Evolutionary conservation across 768 basidiomycete genomes (phyloP).

Genomic region (Strobilomyces confusus): DNA sequence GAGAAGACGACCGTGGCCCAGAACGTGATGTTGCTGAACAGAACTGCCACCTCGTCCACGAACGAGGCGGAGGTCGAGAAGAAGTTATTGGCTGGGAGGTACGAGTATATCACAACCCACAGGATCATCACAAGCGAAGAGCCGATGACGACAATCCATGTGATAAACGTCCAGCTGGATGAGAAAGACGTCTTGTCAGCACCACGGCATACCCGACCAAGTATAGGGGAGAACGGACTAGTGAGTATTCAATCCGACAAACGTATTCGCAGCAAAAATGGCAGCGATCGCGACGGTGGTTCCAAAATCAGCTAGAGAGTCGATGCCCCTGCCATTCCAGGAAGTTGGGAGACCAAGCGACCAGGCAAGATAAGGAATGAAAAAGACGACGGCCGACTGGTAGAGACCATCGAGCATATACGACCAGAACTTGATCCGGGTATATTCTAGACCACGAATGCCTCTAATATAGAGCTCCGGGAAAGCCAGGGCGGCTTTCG

Average conservation of each 20-base stretch:
- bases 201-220: neutral
- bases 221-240: constrained; percentile 64
- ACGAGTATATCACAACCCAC: constrained; percentile 90
- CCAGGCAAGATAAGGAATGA: constrained; percentile 79
- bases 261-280: constrained; percentile 84
- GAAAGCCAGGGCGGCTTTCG: constrained; percentile 84
- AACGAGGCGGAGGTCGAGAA: constrained; percentile 73
- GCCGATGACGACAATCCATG: constrained; percentile 77
- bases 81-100: constrained; percentile 67
- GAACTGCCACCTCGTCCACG: constrained; percentile 61
- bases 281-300: constrained; percentile 87
- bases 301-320: constrained; percentile 83
- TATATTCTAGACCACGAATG: constrained; percentile 91
- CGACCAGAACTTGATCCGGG: constrained; percentile 85
- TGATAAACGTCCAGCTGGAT: constrained; percentile 75
- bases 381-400: constrained; percentile 85
- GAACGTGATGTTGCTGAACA: constrained; percentile 78
- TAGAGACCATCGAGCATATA: constrained; percentile 95
- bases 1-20: constrained; percentile 78
- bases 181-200: constrained; percentile 6
- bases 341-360: constrained; percentile 58
- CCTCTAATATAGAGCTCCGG: constrained; percentile 96
- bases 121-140: constrained; percentile 77
- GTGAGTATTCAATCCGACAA: constrained; percentile 83
- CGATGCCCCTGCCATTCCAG: constrained; percentile 77